Conservation (phyloP, 768 basidiomycete species). For the Thelephora ganbajun region DNA sequence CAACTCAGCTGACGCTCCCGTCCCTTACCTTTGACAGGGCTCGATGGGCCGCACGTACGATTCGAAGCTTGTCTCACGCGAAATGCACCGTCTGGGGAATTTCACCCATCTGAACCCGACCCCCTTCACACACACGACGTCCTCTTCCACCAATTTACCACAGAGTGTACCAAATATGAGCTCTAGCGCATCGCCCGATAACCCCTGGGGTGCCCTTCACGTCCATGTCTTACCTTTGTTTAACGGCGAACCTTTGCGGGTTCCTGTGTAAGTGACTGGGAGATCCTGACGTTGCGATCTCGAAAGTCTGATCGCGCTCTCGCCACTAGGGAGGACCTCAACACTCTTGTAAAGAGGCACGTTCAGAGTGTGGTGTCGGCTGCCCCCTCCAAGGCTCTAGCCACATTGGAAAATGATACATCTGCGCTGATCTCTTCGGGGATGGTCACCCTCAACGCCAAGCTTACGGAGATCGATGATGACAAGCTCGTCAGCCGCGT, state of each 20-base stretch:
- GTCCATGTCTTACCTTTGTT: constrained; percentile 84
- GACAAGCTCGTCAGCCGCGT: constrained; percentile 63
- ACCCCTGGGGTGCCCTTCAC: constrained; percentile 74
- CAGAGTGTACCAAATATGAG: constrained; percentile 6
- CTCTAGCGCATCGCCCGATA: constrained; percentile 32
- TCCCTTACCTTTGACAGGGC: constrained; percentile 13
- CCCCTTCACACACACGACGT: constrained; percentile 35
- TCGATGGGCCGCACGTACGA: constrained; percentile 60
- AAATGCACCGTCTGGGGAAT: constrained; percentile 74
- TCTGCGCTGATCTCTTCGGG: constrained; percentile 74
- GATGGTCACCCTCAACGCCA: constrained; percentile 87
- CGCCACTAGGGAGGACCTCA: constrained; percentile 65
- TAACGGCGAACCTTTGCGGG: constrained; percentile 75
- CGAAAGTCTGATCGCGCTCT: background rate
- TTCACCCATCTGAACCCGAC: constrained; percentile 39
- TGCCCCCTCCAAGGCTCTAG: constrained; percentile 59
- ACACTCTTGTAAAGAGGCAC: constrained; percentile 66
- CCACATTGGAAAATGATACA: constrained; percentile 64
- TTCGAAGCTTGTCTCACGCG: constrained; percentile 64
- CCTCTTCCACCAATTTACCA: constrained; percentile 23
- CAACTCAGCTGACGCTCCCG: background rate
- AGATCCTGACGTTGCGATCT: background rate
- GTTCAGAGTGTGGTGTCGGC: constrained; percentile 61
- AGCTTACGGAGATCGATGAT: constrained; percentile 64
- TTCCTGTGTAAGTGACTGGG: constrained; percentile 52